Base-by-base conservation (phyloP, 192 early-diverging fungal genomes). In the Podila epicladia region DNA sequence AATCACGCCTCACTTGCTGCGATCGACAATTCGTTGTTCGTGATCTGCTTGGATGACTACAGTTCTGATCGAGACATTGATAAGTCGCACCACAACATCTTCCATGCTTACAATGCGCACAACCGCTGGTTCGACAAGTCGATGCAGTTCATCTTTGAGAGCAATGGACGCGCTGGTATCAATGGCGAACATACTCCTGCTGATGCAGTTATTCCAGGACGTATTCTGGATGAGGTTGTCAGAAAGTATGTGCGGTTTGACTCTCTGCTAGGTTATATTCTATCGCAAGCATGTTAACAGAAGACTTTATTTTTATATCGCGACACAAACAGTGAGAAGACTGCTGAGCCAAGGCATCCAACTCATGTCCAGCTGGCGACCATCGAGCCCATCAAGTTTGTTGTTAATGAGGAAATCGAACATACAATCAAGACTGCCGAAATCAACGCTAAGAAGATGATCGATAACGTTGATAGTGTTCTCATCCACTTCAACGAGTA, bases 101-200 rank as follows among this genome's bases (percentile, higher is more conserved):
- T 93, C 82, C 96, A 97, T 80, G 93, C 90, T 8, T 72, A 83
- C 48, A 85, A 94, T 31, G 97, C 89, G 3, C 79, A 79, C 58
- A 99, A 99, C 83, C 88, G 97, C 29, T 99, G 97, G 97, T 98
- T 96, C 87, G 97, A 99, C 86, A 99, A 99, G 88, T 85, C 95
- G 24, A 86, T 99, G 57, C 94, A 96, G 83, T 76, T 98, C 38
- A 91, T 98, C 51, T 90, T 99, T 38, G 82, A 94, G 62, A 91
- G 77, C 76, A 95, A 90, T 71, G 97, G 95, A 24, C 91, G 94
- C 35, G 89, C 94, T 45, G 97, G 97, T 74, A 88, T 96, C 62
- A 99, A 97, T 82, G 96, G 97, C 48, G 97, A 99, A 89, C 97
- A 98, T 84, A 88, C 96, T n/a, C 95, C 96, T 33, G 90, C 92